Conservation (phyloP, 768 basidiomycete species). For the Collybia sp. region DNA sequence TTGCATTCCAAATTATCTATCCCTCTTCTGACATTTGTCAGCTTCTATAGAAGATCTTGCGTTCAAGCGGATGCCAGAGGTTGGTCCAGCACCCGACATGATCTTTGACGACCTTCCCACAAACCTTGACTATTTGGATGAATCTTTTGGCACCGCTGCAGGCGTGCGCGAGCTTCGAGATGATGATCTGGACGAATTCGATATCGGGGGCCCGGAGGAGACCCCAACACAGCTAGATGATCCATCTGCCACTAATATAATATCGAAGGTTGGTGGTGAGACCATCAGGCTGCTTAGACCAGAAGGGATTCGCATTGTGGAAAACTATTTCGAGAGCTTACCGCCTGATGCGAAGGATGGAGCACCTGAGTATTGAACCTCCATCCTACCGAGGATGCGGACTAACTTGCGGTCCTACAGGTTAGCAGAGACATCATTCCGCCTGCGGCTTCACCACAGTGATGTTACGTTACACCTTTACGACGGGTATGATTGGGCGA, state of each 20-base stretch:
- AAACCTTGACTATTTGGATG: constrained; percentile 85
- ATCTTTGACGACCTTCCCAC: constrained; percentile 88
- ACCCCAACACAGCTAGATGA: constrained; percentile 17
- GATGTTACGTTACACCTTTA: constrained; percentile 72
- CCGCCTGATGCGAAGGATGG: constrained; percentile 48
- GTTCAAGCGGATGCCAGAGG: constrained; percentile 69
- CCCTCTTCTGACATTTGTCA: constrained; percentile 16
- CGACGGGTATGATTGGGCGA: constrained; percentile 92
- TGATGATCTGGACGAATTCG: constrained; percentile 70
- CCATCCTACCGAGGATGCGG: too few species aligned
- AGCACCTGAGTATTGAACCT: constrained; percentile 39
- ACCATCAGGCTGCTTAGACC: constrained; percentile 75
- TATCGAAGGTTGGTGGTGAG: constrained; percentile 74
- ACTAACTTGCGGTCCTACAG: constrained; percentile 16
- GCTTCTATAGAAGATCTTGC: constrained; percentile 81
- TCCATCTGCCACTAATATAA: constrained; percentile 29
- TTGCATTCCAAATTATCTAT: too few species aligned
- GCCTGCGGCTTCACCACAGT: constrained; percentile 53
- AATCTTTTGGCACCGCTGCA: constrained; percentile 73
- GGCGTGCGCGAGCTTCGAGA: constrained; percentile 70
- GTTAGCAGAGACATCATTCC: constrained; percentile 42
- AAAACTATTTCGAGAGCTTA: constrained; percentile 70
- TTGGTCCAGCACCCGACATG: constrained; percentile 82
- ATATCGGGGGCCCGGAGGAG: constrained; percentile 25
- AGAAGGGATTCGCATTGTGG: constrained; percentile 59